A percentile compares a stretch with the other conserved stretches of the same genome.
Conservation (phyloP, 441 rosid genomes). For the Gossypium laxum region DNA sequence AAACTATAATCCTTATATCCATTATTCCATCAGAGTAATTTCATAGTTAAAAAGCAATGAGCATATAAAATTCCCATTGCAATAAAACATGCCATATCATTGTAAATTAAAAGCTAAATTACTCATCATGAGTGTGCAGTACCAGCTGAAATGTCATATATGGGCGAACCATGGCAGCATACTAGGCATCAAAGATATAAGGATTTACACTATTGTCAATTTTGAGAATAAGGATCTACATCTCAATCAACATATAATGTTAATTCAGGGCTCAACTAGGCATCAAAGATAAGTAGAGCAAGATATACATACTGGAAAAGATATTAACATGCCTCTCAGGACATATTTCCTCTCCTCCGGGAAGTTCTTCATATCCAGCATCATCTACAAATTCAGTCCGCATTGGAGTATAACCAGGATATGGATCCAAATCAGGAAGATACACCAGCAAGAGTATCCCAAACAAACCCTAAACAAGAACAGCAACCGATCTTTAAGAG, state of each 20-base stretch:
- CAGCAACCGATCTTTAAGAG: conserved; percentile 8
- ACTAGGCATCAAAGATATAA: neutral
- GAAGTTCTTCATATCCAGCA: conserved; percentile 74
- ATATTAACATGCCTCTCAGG: conserved; percentile 76
- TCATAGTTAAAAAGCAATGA: neutral
- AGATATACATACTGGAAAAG: conserved; percentile 58
- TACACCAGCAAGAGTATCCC: conserved; percentile 67
- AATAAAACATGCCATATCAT: conserved; percentile 3
- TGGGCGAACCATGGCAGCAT: neutral
- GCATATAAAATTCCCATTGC: neutral
- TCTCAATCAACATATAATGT: conserved; percentile 6
- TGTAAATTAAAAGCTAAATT: neutral
- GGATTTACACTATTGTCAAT: neutral
- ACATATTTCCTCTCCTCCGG: conserved; percentile 77
- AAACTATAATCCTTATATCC: neutral
- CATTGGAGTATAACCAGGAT: conserved; percentile 69
- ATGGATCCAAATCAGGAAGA: conserved; percentile 77
- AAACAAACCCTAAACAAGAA: conserved; percentile 55
- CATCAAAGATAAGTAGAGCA: neutral
- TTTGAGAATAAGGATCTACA: conserved; percentile 7
- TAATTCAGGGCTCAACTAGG: neutral
- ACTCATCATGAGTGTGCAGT: neutral
- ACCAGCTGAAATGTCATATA: conserved; percentile 4
- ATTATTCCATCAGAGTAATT: neutral
- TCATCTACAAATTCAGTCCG: conserved; percentile 42